Evolutionary conservation across 139 green algal species (phyloP).

Genomic region (Deuterostichococcus epilithicus): DNA sequence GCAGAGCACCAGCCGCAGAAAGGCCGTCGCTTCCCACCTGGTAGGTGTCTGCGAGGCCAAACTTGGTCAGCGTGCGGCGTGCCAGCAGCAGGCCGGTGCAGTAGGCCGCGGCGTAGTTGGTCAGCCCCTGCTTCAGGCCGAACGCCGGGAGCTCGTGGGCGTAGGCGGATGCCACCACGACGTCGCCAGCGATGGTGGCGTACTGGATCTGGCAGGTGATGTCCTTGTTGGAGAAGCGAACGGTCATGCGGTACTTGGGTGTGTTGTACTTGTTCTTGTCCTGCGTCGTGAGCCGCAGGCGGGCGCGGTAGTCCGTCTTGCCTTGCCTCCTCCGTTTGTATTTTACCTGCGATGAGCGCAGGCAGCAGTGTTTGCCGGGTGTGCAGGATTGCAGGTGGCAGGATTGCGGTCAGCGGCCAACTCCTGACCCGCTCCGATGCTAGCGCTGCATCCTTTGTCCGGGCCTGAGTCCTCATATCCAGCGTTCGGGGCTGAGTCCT

Average conservation of each 20-base stretch:
- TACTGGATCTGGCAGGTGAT: constrained; percentile 91
- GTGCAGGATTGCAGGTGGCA: neutral
- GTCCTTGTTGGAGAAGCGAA: constrained; percentile 64
- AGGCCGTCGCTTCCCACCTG: constrained; percentile 48
- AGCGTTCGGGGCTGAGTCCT: too few relatives aligned
- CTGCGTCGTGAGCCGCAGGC: constrained; percentile 85
- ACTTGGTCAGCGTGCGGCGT: constrained; percentile 90
- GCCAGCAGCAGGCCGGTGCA: constrained; percentile 90
- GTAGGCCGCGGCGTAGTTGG: constrained; percentile 97
- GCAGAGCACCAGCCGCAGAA: neutral
- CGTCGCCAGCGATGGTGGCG: constrained; percentile 90
- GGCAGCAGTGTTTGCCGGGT: neutral
- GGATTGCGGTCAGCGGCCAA: neutral
- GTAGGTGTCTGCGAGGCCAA: constrained; percentile 88
- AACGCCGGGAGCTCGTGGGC: constrained; percentile 91
- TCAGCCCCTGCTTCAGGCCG: constrained; percentile 90
- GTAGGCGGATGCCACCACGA: constrained; percentile 85
- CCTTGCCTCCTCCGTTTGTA: constrained; percentile 74
- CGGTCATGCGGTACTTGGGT: constrained; percentile 84
- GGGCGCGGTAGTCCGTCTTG: constrained; percentile 97
- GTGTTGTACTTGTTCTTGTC: constrained; percentile 99
- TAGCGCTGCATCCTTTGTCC: neutral
- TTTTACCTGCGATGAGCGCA: constrained; percentile 68
- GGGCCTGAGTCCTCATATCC: too few relatives aligned
- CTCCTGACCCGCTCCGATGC: neutral